A percentile compares a stretch with the other conserved stretches of the same genome.
Conservation (phyloP, 495 filamentous ascomycete species). For the Aspergillus heteromorphus region DNA sequence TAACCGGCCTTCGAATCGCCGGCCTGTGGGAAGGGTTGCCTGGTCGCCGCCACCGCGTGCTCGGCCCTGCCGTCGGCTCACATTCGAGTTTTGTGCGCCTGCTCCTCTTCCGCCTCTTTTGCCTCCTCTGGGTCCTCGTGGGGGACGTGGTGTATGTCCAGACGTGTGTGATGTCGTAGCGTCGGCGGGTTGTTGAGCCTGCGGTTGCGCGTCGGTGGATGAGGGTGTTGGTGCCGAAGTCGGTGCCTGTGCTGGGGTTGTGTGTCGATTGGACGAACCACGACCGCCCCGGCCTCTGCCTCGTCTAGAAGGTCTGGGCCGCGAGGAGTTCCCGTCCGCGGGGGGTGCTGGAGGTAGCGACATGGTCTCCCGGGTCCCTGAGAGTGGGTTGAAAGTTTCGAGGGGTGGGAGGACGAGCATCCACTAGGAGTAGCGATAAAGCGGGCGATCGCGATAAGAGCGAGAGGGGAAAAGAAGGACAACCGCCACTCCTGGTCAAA, state of each 20-base stretch:
- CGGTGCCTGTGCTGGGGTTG: slow-evolving; percentile 9
- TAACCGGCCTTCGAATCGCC: slow-evolving; percentile 52
- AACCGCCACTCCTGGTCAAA: neutral
- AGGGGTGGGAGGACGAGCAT: slow-evolving; percentile 12
- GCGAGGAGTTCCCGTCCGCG: slow-evolving; percentile 21
- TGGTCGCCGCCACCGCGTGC: slow-evolving; percentile 21
- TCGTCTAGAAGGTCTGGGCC: slow-evolving; percentile 25
- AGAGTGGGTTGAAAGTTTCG: neutral
- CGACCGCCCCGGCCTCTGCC: slow-evolving; percentile 31
- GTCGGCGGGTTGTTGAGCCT: slow-evolving; percentile 4
- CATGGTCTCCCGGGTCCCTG: slow-evolving; percentile 17
- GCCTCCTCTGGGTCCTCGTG: slow-evolving; percentile 31
- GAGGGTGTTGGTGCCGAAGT: slow-evolving; percentile 3
- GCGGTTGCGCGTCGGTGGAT: slow-evolving; percentile 5
- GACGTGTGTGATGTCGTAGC: slow-evolving; percentile 3
- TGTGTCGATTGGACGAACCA: slow-evolving; percentile 21
- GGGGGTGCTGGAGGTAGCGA: slow-evolving; percentile 14
- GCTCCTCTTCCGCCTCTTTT: slow-evolving; percentile 35
- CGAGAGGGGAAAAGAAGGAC: neutral
- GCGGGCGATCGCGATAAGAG: neutral
- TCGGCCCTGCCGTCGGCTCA: slow-evolving; percentile 19
- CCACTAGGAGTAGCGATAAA: slow-evolving; percentile 2
- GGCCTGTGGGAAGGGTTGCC: slow-evolving; percentile 16
- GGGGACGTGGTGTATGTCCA: slow-evolving; percentile 19
- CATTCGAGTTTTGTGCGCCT: slow-evolving; percentile 19